Conservation (phyloP, 2,329 filamentous ascomycete species). For the Lachnellula arida region DNA sequence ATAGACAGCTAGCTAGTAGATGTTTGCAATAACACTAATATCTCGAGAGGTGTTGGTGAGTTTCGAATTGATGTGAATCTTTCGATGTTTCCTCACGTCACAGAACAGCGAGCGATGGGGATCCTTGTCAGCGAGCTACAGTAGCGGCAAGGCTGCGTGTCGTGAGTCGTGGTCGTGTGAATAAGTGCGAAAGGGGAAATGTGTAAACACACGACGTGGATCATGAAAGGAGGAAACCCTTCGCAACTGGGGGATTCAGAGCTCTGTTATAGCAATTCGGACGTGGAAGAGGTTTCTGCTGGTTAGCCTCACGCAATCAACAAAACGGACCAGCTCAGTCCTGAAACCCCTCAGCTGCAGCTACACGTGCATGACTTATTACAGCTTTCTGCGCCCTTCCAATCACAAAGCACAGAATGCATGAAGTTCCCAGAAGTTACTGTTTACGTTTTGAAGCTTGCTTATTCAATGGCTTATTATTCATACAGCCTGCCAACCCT, state of each 20-base stretch:
- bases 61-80: too few relatives aligned
- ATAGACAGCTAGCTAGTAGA: not conserved
- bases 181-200: not conserved
- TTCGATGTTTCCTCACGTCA: not conserved
- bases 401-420: not conserved
- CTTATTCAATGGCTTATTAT: slow-evolving; percentile 4
- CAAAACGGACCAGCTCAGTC: too few relatives aligned
- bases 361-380: too few relatives aligned
- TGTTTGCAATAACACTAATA: not conserved
- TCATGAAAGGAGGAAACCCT: not conserved
- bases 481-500: slow-evolving; percentile 22
- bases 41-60: too few relatives aligned
- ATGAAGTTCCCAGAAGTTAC: not conserved
- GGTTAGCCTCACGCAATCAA: too few relatives aligned
- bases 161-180: not conserved
- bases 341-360: too few relatives aligned
- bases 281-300: too few relatives aligned
- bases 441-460: too few relatives aligned
- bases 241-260: too few relatives aligned
- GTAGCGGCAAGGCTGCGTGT: not conserved
- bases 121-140: too few relatives aligned
- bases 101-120: not conserved
- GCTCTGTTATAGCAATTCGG: too few relatives aligned
- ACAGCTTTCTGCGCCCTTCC: not conserved
- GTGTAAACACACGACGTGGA: not conserved